Evolutionary conservation across 768 basidiomycete species (phyloP).

Genomic region (Leccinum subgranulosum): DNA sequence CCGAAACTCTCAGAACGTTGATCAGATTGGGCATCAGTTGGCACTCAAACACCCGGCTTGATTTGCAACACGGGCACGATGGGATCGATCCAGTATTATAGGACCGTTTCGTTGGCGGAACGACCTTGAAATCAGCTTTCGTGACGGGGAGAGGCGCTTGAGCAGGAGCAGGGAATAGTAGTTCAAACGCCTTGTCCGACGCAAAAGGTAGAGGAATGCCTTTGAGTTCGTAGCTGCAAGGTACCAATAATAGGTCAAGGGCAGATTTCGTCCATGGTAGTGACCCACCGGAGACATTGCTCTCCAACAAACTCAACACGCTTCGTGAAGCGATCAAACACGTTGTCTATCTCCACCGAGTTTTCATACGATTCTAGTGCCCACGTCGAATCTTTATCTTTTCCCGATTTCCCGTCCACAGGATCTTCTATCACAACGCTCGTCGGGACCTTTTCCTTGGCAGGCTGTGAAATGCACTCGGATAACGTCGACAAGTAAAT

Average conservation of each 20-base stretch:
- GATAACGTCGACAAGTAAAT: conserved; percentile 67
- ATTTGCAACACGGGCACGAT: conserved; percentile 63
- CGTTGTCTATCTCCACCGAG: conserved; percentile 72
- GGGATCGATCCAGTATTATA: conserved; percentile 59
- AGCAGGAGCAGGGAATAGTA: conserved; percentile 65
- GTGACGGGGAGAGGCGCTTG: conserved; percentile 50
- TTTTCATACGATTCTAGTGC: conserved; percentile 77
- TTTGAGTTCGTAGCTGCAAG: conserved; percentile 77
- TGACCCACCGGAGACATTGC: conserved; percentile 78
- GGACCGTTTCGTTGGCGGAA: conserved; percentile 39
- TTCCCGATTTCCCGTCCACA: conserved; percentile 40
- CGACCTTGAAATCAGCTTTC: conserved; percentile 57
- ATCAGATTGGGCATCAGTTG: conserved; percentile 96
- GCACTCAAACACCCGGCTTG: conserved; percentile 79
- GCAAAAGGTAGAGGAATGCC: conserved; percentile 84
- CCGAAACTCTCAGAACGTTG: conserved; percentile 54
- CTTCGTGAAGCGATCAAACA: conserved; percentile 82
- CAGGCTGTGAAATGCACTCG: conserved; percentile 49
- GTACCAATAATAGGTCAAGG: background rate
- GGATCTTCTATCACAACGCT: conserved; percentile 40
- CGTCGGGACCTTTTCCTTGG: conserved; percentile 45
- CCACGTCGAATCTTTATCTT: conserved; percentile 57
- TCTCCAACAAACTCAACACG: conserved; percentile 67
- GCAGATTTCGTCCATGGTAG: background rate
- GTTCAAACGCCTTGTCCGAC: conserved; percentile 67